Evolutionary conservation across 1,284 basidiomycete species (phyloP).

Genomic region (Termitomyces sp.): DNA sequence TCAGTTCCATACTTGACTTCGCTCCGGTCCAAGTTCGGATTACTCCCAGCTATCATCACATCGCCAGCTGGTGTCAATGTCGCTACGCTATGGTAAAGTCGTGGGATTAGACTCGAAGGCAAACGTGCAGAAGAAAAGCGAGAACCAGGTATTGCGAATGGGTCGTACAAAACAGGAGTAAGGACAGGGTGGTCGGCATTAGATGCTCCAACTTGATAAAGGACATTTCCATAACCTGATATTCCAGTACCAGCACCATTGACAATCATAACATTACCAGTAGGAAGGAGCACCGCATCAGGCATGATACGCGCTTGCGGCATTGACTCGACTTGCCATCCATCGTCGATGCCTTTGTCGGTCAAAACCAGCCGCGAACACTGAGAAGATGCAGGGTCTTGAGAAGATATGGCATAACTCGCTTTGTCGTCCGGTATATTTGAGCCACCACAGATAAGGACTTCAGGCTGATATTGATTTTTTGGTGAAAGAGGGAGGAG

Average conservation of each 20-base stretch:
- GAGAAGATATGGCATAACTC: conserved; percentile 60
- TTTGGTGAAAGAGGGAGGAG: conserved; percentile 66
- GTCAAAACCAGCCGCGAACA: conserved; percentile 68
- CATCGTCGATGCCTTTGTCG: conserved; percentile 56
- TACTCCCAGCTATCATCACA: conserved; percentile 77
- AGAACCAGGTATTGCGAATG: conserved; percentile 48
- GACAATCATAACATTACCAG: conserved; percentile 69
- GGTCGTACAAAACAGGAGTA: conserved; percentile 72
- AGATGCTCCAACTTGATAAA: conserved; percentile 61
- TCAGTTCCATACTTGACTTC: conserved; percentile 69
- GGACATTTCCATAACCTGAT: conserved; percentile 81
- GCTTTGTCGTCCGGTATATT: conserved; percentile 57
- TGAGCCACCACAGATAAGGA: conserved; percentile 79
- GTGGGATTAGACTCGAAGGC: conserved; percentile 65
- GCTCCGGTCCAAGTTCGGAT: conserved; percentile 77
- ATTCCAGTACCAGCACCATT: conserved; percentile 75
- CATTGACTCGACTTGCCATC: conserved; percentile 76
- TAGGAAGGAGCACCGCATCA: conserved; percentile 79
- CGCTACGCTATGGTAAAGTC: conserved; percentile 81
- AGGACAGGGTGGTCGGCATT: conserved; percentile 79
- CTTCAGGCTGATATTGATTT: conserved; percentile 61
- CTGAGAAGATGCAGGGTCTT: conserved; percentile 66
- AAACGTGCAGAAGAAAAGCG: conserved; percentile 64
- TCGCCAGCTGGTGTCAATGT: conserved; percentile 65
- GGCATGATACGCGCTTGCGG: conserved; percentile 73